Base-by-base conservation (phyloP, 1,284 basidiomycete species). In the Thecaphora thlaspeos region DNA sequence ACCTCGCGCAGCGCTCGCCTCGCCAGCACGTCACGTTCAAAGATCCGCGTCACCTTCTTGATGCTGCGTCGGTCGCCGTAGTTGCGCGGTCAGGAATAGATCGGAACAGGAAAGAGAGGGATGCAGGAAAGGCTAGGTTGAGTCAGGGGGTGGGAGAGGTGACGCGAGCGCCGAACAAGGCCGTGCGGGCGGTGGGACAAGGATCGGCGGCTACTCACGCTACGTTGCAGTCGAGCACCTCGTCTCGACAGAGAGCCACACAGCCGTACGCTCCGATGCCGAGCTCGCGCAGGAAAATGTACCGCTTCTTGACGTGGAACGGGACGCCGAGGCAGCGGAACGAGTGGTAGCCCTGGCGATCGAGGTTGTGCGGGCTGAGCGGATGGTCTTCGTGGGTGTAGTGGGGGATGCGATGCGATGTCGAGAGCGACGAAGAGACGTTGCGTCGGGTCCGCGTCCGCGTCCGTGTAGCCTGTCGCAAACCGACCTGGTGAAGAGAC, bases 221-320 rank as follows among this genome's bases (percentile, higher is more conserved):
- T 12, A 77, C 75, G 19, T 77, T 71, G 55, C 60, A 68, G 17
- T 70, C 67, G 21, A 72, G 54, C 43, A 70, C 55, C 34, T 58
- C 44, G 43, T 77, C 75, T 22, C 62, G 56, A 10, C 68, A 68
- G 8, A 77, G 60, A 4, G 75, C 75, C 2, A 77, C 75, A 39
- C 73, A 77, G 17, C 75, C 75, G 38, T 77, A 77, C 7, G 75
- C 73, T 17, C 75, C 75, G 26, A 76, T 68, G 46, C 75, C 75
- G 37, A 77, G 67, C 48, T 76, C 74, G 19, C 75, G 70, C 10
- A 73, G 43, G 39, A 76, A 73, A 7, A 65, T 61, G 46, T 77
- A 77, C 2, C 73, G 61, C 55, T 68, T 71, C 45, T 69, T 62
- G 12, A 77, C 75, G 51, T 76, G 66, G 48, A 77, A 77, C 10